Evolutionary conservation across 108 stramenopile species (phyloP).

Genomic region (Licmophora abbreviata): DNA sequence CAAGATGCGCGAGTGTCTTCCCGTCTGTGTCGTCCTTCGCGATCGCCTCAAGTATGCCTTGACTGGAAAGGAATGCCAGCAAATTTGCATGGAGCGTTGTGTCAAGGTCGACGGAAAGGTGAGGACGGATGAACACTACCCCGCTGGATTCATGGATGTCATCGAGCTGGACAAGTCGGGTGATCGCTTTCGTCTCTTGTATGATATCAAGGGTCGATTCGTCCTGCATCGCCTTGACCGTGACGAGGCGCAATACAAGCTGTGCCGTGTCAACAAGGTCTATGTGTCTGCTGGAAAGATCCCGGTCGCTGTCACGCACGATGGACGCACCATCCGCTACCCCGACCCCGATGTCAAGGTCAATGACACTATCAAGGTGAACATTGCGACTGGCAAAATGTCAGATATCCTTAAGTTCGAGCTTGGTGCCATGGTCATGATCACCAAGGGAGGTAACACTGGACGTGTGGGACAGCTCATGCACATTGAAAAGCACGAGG

Average conservation of each 20-base stretch:
- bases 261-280: constrained; percentile 95
- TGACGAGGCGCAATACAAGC: constrained; percentile 95
- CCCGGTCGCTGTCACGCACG: constrained; percentile 97
- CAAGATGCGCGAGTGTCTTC: constrained; percentile 97
- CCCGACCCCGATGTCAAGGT: constrained; percentile 97
- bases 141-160: constrained; percentile 99
- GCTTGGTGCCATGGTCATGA: constrained; percentile 92
- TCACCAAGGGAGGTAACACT: constrained; percentile 93
- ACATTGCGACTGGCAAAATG: constrained; percentile 94
- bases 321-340: constrained; percentile 99
- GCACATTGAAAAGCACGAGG: constrained; percentile 97
- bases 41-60: constrained; percentile 99
- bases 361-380: constrained; percentile 97
- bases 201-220: constrained; percentile 99
- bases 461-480: constrained; percentile 96
- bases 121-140: constrained; percentile 97
- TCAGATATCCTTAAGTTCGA: constrained; percentile 94
- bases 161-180: constrained; percentile 91
- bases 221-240: constrained; percentile 90
- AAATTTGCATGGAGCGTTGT: constrained; percentile 99
- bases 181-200: constrained; percentile 95
- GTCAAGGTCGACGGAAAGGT: constrained; percentile 98
- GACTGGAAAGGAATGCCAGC: constrained; percentile 94
- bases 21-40: constrained; percentile 92
- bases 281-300: constrained; percentile 90